A percentile compares a stretch with the other conserved stretches of the same genome.
Conservation (phyloP, 345 rosid species). For the Luvunga scandens region DNA sequence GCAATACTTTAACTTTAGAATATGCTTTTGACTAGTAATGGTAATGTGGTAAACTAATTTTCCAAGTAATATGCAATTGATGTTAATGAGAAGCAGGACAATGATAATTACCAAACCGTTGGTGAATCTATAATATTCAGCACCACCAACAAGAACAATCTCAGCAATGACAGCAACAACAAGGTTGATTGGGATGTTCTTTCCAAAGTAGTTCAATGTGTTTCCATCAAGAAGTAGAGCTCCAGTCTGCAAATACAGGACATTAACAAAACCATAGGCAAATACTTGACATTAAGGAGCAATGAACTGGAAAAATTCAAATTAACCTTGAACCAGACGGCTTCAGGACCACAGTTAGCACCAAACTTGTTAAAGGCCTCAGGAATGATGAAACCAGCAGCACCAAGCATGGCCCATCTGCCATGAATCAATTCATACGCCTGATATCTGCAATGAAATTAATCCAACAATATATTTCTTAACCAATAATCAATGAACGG, state of each 20-base stretch:
- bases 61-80: no score
- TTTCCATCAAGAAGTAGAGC: slow-evolving; percentile 96
- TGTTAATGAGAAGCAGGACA: not conserved
- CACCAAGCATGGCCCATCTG: slow-evolving; percentile 99
- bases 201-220: slow-evolving; percentile 94
- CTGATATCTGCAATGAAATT: slow-evolving; percentile 56
- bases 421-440: slow-evolving; percentile 90
- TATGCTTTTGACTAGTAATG: no score
- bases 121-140: slow-evolving; percentile 93
- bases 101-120: slow-evolving; percentile 65
- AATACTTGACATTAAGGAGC: not conserved
- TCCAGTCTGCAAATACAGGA: slow-evolving; percentile 62
- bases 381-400: slow-evolving; percentile 92
- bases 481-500: not conserved
- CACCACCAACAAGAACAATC: slow-evolving; percentile 87
- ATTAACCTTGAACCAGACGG: slow-evolving; percentile 90
- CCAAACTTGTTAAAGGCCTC: slow-evolving; percentile 96
- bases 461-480: not conserved
- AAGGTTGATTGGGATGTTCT: slow-evolving; percentile 86
- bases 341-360: slow-evolving; percentile 98
- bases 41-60: no score
- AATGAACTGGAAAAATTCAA: not conserved
- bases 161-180: slow-evolving; percentile 76
- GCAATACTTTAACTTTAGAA: no score
- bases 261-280: not conserved